Evolutionary conservation across 2,329 filamentous ascomycete genomes (phyloP), one percentile per base, ranked within the genome.

Genomic region (Aureobasidium leucospermi): DNA sequence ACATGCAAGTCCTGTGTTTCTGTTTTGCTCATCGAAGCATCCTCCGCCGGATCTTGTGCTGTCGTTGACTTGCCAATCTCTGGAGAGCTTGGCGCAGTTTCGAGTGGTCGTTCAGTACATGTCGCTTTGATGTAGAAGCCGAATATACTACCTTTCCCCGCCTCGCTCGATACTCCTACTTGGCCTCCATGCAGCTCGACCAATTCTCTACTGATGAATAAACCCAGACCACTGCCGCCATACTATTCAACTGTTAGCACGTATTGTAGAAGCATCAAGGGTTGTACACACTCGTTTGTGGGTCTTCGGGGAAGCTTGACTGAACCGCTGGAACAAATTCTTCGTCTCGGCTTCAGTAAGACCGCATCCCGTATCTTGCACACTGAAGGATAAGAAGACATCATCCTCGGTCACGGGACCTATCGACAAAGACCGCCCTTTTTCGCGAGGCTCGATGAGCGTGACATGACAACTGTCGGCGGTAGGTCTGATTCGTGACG

Each of bases 101-200:
- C 19, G 23, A 49, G 6, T 3, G 47, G 15, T 49, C 28, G 10
- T n/a, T 49, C 47, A n/a, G 19, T 10, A 28, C 42, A 28, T 4
- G 16, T 45, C 42, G 79, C 79, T 65, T 83, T 82, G 68, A 87
- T 77, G 67, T 85, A 87, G 67, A 87, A 87, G 47, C 79, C 82
- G 69, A 87, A 87, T 2, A 80, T 85, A 67, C 82, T 85, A 43
- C 85, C 85, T 11, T 78, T 68, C 15, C 80, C 83, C 19, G 43
- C 11, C 48, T 76, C 69, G 0, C 83, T 85, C 1, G 75, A 74
- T 15, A 88, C 82, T 1, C 85, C 85, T 32, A 89, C 87, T 46
- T 84, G 80, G 1, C 86, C 86, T 19, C 85, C 84, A 62, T 87
- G 85, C 36, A 88, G 74, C 67, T 88, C 85, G 1, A 84, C 84